Base-by-base conservation (phyloP, 805 yeast genomes). In the Soucietia sequanensis region DNA sequence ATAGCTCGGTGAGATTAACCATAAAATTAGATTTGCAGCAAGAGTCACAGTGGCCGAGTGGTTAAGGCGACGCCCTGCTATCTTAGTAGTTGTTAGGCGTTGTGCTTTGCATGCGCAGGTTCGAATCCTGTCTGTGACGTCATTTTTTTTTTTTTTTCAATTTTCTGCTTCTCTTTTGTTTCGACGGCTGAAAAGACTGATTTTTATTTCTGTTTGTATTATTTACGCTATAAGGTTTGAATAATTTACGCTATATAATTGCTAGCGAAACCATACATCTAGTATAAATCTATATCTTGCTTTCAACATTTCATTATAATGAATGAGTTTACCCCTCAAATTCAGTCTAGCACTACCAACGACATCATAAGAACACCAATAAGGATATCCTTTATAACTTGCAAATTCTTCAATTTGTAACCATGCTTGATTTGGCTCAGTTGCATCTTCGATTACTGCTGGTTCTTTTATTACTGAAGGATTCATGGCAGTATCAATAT, bases 61-160 rank as follows among this genome's bases (percentile, higher is more conserved):
- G 73, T 67, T 67, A 67, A 67, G 71, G 73, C 68, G 73, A 62
- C 65, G 60, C 72, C 67, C 68, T 61, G 67, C 68, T 61, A 58
- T 54, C n/a, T 50, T 40, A 44, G 56, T 44, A 35, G 57, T 39
- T 31, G 41, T 50, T 56, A 45, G 72, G 63, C 68, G 61, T 65
- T 45, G 59, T 62, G 67, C 48, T 52, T 54, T 66, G 58, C 72
- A 68, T 63, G 61, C 73, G 73, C 73, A 68, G 72, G 73, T 68
- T 68, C 73, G 73, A 68, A 67, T 67, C 73, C 72, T 67, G 72
- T 65, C 71, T 62, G 70, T 65, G 59, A 64, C 73, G 72, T 33
- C 38, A 43, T 52, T 42, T 50, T 51, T 60, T 62, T 52, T 28
- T 12, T n/a, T n/a, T n/a, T n/a, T n/a, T n/a, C n/a, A n/a, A n/a